These are phyloP conservation scores for Haberlea rhodopensis DNA, from an alignment of 257 asterid species.

Conservation along the genomic window DNA sequence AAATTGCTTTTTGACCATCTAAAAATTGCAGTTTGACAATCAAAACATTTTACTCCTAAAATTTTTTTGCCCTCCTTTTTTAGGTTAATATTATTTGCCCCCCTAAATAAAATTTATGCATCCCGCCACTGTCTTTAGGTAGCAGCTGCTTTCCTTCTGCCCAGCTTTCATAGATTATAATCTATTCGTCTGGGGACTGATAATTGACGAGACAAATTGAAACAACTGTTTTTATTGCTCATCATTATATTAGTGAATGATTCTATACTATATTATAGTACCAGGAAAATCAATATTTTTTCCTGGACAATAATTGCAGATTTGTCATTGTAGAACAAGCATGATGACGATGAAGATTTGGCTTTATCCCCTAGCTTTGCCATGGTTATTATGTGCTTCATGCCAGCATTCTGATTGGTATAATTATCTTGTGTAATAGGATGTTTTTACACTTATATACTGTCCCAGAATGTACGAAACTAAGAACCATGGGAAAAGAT, in stretches of 20 bases:
- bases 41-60: no score
- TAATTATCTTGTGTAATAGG: not conserved
- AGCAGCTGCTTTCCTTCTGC: no score
- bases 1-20: no score
- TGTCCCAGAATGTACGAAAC: not conserved
- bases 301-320: not conserved
- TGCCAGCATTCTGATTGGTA: not conserved
- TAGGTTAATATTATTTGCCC: no score
- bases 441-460: not conserved
- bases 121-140: no score
- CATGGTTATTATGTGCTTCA: no score
- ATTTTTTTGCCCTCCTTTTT: no score
- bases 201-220: not conserved
- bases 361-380: not conserved
- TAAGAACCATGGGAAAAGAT: not conserved
- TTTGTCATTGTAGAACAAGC: not conserved
- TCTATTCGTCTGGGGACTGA: not conserved
- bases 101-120: no score
- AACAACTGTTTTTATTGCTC: not conserved
- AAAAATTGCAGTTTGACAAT: no score
- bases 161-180: not conserved
- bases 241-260: not conserved
- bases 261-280: conserved; percentile 1
- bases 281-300: not conserved
- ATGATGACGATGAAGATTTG: not conserved